phyloP scores from a whole-genome alignment of 306 rosid species.

The Medicago truncatula region MtrunA17r5.0-ANR NC_053045.1:14824501-14825000 shows the following conservation, averaged over 20 bases:
- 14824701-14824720: slow-evolving; percentile 44
- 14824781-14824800: slow-evolving; percentile 36
- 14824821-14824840: slow-evolving; percentile 30
- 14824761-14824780: slow-evolving; percentile 54
- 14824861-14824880: slow-evolving; percentile 52
- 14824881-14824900: slow-evolving; percentile 75
- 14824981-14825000: slow-evolving; percentile 71
- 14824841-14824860: slow-evolving; percentile 53
- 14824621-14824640: slow-evolving; percentile 43
- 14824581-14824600: slow-evolving; percentile 12
- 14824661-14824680: slow-evolving; percentile 69
- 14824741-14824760: slow-evolving; percentile 67
- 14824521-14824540: background rate
- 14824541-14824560: slow-evolving; percentile 14
- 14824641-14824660: slow-evolving; percentile 64
- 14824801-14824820: slow-evolving; percentile 23
- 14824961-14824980: slow-evolving; percentile 64
- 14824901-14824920: slow-evolving; percentile 77
- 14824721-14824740: slow-evolving; percentile 60
- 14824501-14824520: slow-evolving; percentile 18
- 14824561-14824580: slow-evolving; percentile 26
- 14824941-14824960: slow-evolving; percentile 71
- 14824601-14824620: slow-evolving; percentile 30
- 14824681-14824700: slow-evolving; percentile 43
- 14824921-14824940: slow-evolving; percentile 75